These are phyloP conservation scores for Thielaviopsis ethacetica DNA, from an alignment of 2,329 filamentous ascomycete genomes.

Conservation along the genomic window DNA sequence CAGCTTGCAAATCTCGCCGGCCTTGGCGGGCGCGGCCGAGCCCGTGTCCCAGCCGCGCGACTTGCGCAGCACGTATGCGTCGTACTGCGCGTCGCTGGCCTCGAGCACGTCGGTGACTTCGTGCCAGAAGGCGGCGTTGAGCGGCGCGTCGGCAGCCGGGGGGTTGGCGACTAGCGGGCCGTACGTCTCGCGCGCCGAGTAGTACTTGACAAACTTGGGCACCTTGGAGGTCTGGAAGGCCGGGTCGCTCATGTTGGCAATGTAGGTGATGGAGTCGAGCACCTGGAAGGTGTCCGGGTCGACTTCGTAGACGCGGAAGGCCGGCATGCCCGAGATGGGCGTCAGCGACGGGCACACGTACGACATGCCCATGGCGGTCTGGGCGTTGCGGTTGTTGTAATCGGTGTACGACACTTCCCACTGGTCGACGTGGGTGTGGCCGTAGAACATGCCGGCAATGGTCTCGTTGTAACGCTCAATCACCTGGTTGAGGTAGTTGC, in stretches of 20 bases:
- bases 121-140: constrained; percentile 44
- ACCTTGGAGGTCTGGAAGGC: constrained; percentile 24
- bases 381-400: constrained; percentile 24
- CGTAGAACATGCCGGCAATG: constrained; percentile 39
- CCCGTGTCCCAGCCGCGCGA: constrained; percentile 26
- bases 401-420: constrained; percentile 38
- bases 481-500: constrained; percentile 36
- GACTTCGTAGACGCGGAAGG: constrained; percentile 42
- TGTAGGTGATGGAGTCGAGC: constrained; percentile 36
- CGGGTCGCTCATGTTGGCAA: constrained; percentile 31
- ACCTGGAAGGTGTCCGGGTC: constrained; percentile 40
- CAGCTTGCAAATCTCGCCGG: constrained; percentile 33
- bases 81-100: constrained; percentile 25
- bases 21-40: constrained; percentile 24
- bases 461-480: constrained; percentile 35
- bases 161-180: constrained; percentile 28
- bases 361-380: constrained; percentile 31
- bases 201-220: constrained; percentile 38
- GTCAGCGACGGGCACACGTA: constrained; percentile 39
- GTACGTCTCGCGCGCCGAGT: constrained; percentile 39
- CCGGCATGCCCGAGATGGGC: constrained; percentile 36
- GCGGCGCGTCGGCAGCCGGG: constrained; percentile 23
- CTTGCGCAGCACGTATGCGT: constrained; percentile 30
- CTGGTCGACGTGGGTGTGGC: constrained; percentile 40
- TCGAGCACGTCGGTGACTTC: constrained; percentile 35